Evolutionary conservation across 2,329 filamentous ascomycete species (phyloP), one percentile per base, ranked within the genome.

Genomic region (Orbilia blumenaviensis): DNA sequence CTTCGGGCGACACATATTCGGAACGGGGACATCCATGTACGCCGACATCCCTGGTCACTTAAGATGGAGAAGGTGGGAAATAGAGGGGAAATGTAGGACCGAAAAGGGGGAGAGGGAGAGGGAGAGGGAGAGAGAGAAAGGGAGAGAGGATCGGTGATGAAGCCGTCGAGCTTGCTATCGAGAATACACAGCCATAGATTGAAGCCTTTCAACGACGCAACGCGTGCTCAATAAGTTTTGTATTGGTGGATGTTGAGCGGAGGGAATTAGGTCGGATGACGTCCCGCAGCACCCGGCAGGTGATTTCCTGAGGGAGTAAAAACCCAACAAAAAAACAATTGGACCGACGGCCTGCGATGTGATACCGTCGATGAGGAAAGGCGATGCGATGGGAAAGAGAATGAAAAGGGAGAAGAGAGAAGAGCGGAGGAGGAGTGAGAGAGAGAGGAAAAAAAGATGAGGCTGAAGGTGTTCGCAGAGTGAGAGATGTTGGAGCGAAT

Each of bases 1-100:
- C 86, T 97, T 98, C 27, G 95, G 94, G 76, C 94, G 92, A 69
- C 72, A 76, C 72, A 76, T 76, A 44, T 76, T 76, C 41, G 72
- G 72, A 60, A 76, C 64, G 10, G 72, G 72, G 5, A 76, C 72
- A 60, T 76, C 72, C 48, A 76, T 76, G 58, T 76, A 76, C 50
- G 72, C 64, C 64, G 72, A 76, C 72, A 76, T 76, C 64, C 64
- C 64, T 56, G 44, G 34, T 56, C 32, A 56, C 44, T 16, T 27
- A 50, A 21, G 54, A 66, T 56, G 36, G 36, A 42, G 36, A 58
- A 48, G 32, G 25, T 41, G 25, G 38, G 14, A 41, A n/a, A n/a
- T n/a, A n/a, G n/a, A n/a, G n/a, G n/a, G 36, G 12, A 48, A 60
- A 42, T 25, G 25, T 36, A 46, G 41, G 36, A 16, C 2, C 41